Percentiles rank a stretch among this genome's conserved stretches.
Conservation (phyloP, 768 basidiomycete genomes). For the Amanita pseudoporphyria region DNA sequence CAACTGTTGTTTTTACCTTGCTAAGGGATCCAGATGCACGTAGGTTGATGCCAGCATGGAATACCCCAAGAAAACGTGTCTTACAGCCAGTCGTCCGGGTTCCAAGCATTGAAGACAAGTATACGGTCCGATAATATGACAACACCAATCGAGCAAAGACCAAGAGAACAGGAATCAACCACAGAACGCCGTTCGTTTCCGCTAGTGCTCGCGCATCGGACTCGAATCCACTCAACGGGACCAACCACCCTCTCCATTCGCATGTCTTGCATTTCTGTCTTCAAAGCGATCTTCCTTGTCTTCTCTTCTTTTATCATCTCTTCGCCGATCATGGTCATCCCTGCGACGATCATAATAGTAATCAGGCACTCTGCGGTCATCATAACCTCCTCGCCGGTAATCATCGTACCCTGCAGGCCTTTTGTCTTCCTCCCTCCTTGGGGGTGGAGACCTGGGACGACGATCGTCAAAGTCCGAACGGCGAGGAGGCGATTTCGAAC, state of each 20-base stretch:
- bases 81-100: conserved; percentile 1
- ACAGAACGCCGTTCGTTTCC: conserved; percentile 29
- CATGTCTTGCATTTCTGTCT: conserved; percentile 61
- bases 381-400: conserved; percentile 75
- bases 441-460: conserved; percentile 74
- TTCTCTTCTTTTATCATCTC: conserved; percentile 74
- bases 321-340: conserved; percentile 61
- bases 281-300: conserved; percentile 79
- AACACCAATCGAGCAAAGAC: conserved; percentile 41
- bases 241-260: conserved; percentile 75
- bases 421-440: conserved; percentile 76
- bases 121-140: conserved; percentile 44
- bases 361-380: conserved; percentile 78
- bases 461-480: conserved; percentile 66
- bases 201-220: conserved; percentile 22
- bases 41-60: conserved; percentile 3
- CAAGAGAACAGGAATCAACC: conserved; percentile 38
- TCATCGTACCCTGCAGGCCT: conserved; percentile 92
- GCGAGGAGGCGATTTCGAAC: conserved; percentile 76
- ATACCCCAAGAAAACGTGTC: not conserved
- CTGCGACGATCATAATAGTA: conserved; percentile 83
- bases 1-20: not conserved
- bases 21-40: not conserved
- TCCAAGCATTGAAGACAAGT: conserved; percentile 39
- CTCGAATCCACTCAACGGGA: conserved; percentile 47